Conservation (phyloP, 2,329 filamentous ascomycete species). For the Dothiorella sarmentorum region DNA sequence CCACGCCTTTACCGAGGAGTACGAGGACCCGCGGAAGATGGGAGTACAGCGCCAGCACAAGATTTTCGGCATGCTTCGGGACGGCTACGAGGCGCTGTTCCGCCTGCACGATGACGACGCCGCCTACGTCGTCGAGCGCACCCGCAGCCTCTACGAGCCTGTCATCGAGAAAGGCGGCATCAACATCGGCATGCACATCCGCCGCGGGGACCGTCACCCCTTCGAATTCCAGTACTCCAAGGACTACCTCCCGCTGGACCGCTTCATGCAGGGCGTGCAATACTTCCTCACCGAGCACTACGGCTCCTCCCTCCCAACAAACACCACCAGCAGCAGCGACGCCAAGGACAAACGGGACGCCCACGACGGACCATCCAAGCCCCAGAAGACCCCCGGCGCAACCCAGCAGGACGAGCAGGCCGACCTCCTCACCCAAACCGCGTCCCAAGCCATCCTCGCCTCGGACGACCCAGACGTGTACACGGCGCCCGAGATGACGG, state of each 20-base stretch:
- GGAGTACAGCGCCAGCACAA: slow-evolving; percentile 54
- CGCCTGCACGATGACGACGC: slow-evolving; percentile 63
- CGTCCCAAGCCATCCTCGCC: slow-evolving; percentile 59
- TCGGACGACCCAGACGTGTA: slow-evolving; percentile 80
- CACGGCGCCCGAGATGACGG: slow-evolving; percentile 59
- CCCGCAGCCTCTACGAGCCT: slow-evolving; percentile 53
- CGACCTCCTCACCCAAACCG: slow-evolving; percentile 23
- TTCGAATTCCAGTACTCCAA: slow-evolving; percentile 72
- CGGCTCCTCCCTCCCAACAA: slow-evolving; percentile 19
- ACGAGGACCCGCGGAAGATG: slow-evolving; percentile 46
- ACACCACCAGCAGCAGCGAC: slow-evolving; percentile 20
- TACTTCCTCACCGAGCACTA: slow-evolving; percentile 51
- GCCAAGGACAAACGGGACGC: slow-evolving; percentile 14
- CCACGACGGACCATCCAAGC: not conserved
- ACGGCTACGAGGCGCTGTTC: slow-evolving; percentile 73
- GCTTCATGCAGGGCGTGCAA: slow-evolving; percentile 61
- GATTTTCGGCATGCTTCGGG: slow-evolving; percentile 65
- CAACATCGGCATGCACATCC: slow-evolving; percentile 71
- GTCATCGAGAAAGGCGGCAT: slow-evolving; percentile 49
- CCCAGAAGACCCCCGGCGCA: not conserved
- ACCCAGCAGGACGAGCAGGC: not conserved
- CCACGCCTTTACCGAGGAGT: slow-evolving; percentile 53
- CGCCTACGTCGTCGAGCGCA: slow-evolving; percentile 60
- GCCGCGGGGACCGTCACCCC: slow-evolving; percentile 75
- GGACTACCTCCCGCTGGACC: slow-evolving; percentile 72